Conservation (phyloP, 2,329 filamentous ascomycete genomes). For the Periconia digitata region DNA sequence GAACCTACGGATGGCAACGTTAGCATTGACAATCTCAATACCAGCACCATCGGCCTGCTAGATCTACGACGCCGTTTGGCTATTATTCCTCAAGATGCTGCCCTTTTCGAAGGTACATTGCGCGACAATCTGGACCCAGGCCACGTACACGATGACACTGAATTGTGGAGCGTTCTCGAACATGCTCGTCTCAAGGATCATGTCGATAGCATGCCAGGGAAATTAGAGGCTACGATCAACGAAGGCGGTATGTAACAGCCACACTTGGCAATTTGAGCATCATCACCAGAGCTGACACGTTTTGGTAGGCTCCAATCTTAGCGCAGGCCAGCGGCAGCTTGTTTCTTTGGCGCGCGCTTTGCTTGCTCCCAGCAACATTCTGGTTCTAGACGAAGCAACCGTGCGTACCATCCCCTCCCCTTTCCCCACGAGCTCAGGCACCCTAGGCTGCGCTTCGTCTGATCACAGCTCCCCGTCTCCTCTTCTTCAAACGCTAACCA, state of each 20-base stretch:
- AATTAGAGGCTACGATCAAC: constrained; percentile 84
- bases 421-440: neutral
- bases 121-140: constrained; percentile 95
- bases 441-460: constrained; percentile 2
- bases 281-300: constrained; percentile 5
- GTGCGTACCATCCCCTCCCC: constrained; percentile 53
- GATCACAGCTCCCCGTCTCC: neutral
- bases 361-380: constrained; percentile 92
- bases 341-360: constrained; percentile 91
- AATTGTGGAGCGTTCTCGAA: constrained; percentile 93
- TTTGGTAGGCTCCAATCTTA: constrained; percentile 80
- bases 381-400: constrained; percentile 96
- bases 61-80: constrained; percentile 87
- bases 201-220: constrained; percentile 80
- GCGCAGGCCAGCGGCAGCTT: constrained; percentile 91
- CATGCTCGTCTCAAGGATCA: constrained; percentile 94
- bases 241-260: constrained; percentile 75
- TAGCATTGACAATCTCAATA: constrained; percentile 86
- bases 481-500: neutral
- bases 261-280: too few species aligned
- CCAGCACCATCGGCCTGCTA: constrained; percentile 83
- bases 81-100: constrained; percentile 97
- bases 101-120: constrained; percentile 89
- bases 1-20: constrained; percentile 82
- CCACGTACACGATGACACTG: constrained; percentile 93